Evolutionary conservation across 306 rosid species (phyloP), one percentile per base, ranked within the genome.

Genomic region (Quercus mongolica): DNA sequence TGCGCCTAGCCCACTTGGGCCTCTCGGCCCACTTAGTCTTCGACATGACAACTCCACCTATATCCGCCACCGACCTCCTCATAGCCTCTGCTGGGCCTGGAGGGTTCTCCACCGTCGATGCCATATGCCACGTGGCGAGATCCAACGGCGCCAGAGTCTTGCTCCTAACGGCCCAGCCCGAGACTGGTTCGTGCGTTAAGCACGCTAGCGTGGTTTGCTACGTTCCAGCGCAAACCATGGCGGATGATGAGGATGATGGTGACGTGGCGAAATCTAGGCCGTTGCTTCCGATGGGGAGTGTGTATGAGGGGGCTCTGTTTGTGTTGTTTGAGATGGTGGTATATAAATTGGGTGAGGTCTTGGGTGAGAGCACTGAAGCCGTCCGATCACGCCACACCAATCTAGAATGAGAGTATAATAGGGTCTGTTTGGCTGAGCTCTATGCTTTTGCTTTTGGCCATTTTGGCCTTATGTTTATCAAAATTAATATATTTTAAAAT

Each of bases 311-410:
- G 12, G 94, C 98, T 2, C 3, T 95, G 86, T 95, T 89, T 62
- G 97, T 95, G n/a, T 21, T 95, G 87, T 95, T 93, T 74, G 99
- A 93, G 89, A 93, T 93, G 96, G 98, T 85, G 70, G 93, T 93
- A 44, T 89, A 84, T 76, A 85, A 83, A 74, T 75, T 93, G 82
- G 94, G 92, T 20, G 93, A 84, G 76, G 81, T 18, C 9, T 85
- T 91, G 84, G 91, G 85, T 31, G 87, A 93, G 90, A 89, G 74
- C 76, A 77, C 92, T 0, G 93, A 90, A 35, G 85, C 94, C 83
- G 83, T 95, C 65, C 96, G 99, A 78, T 90, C 91, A 26, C 94
- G 98, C 64, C 98, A 95, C 74, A 93, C 98, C 59, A 93, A 91
- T 85, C 96, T 95, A 0, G 97, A 95, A 75, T 89, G 84, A 87